A percentile compares a stretch with the other conserved stretches of the same genome.
These are phyloP conservation scores for Trichophyton simii DNA, from an alignment of 2,329 filamentous ascomycete genomes.

Conservation along the genomic window DNA sequence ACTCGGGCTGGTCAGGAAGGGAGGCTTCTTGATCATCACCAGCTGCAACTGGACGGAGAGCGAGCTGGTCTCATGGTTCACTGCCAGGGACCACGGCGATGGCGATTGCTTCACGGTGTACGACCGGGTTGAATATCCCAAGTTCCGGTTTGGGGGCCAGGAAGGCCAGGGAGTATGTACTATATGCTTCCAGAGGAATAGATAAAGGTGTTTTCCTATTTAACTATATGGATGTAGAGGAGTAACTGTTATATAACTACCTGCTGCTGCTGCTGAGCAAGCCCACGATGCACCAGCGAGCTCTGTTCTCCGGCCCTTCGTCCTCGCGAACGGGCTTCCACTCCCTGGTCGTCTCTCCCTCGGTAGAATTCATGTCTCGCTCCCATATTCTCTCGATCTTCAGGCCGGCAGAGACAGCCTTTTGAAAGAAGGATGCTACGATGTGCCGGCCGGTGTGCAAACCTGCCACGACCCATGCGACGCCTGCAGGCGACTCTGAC, in stretches of 20 bases:
- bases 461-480: conserved; percentile 40
- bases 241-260: too few species aligned
- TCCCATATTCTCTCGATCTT: conserved; percentile 43
- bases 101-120: conserved; percentile 45
- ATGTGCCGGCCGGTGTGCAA: conserved; percentile 49
- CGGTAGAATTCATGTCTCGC: conserved; percentile 37
- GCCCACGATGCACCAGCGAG: conserved; percentile 46
- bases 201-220: conserved; percentile 4
- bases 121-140: conserved; percentile 64
- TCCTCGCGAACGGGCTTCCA: conserved; percentile 37
- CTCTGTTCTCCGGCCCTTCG: conserved; percentile 38
- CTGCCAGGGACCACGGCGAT: conserved; percentile 20
- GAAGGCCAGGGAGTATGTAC: conserved; percentile 84
- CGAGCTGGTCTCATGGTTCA: conserved; percentile 73
- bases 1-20: conserved; percentile 52
- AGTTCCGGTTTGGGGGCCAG: conserved; percentile 78
- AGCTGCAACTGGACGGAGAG: conserved; percentile 97
- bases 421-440: conserved; percentile 45
- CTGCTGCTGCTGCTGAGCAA: conserved; percentile 21
- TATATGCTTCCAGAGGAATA: conserved; percentile 56
- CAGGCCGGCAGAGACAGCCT: conserved; percentile 31
- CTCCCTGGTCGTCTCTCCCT: conserved; percentile 35
- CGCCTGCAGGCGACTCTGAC: conserved; percentile 7
- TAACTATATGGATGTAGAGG: too few species aligned
- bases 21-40: conserved; percentile 70